Evolutionary conservation across 139 green algal species (phyloP).

Genomic region (Penium margaritaceum): DNA sequence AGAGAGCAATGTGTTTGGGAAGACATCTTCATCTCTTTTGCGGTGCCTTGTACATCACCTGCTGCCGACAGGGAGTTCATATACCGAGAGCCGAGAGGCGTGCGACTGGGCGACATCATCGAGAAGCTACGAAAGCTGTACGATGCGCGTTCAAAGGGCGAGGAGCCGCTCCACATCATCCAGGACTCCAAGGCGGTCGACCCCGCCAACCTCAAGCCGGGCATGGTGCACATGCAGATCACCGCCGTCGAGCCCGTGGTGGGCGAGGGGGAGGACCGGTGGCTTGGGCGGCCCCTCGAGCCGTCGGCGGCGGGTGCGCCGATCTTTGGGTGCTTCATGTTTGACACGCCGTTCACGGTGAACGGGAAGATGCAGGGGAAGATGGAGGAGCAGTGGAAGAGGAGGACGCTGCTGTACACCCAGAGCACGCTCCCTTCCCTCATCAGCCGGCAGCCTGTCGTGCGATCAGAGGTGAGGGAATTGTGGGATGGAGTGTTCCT

Average conservation of each 20-base stretch:
- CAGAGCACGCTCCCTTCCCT: slow-evolving; percentile 35
- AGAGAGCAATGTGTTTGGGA: too few relatives aligned
- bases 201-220: slow-evolving; percentile 25
- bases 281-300: slow-evolving; percentile 18
- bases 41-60: too few relatives aligned
- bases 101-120: slow-evolving; percentile 43
- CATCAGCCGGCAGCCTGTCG: slow-evolving; percentile 30
- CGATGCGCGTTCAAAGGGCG: not conserved
- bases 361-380: slow-evolving; percentile 37
- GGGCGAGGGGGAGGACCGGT: slow-evolving; percentile 31
- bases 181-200: slow-evolving; percentile 36
- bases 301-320: not conserved
- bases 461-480: not conserved
- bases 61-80: slow-evolving; percentile 41
- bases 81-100: slow-evolving; percentile 36
- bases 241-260: slow-evolving; percentile 37
- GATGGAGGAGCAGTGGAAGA: slow-evolving; percentile 46
- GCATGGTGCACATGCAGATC: slow-evolving; percentile 44
- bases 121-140: slow-evolving; percentile 42
- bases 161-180: slow-evolving; percentile 28
- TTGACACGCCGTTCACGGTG: slow-evolving; percentile 42
- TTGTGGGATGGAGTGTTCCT: too few relatives aligned
- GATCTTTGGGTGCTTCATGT: slow-evolving; percentile 29
- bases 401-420: slow-evolving; percentile 33
- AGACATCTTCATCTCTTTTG: too few relatives aligned